These are phyloP conservation scores for Irpex rosettiformis DNA, from an alignment of 1,284 basidiomycete species.

Conservation along the genomic window DNA sequence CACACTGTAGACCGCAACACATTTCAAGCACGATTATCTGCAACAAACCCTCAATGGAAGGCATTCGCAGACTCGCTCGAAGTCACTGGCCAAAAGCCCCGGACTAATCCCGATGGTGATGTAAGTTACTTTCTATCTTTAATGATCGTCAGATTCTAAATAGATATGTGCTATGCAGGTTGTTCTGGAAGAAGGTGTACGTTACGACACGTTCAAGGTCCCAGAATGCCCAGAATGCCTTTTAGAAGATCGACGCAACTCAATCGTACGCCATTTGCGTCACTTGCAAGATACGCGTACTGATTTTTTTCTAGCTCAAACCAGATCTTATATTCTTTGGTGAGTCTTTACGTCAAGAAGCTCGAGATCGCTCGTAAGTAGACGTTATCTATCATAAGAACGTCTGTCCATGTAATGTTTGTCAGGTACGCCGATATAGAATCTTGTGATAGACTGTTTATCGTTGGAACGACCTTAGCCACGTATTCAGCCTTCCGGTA, in stretches of 20 bases:
- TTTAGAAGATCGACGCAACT: conserved; percentile 48
- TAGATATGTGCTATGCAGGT: conserved; percentile 44
- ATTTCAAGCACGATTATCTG: conserved; percentile 75
- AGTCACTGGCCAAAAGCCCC: conserved; percentile 55
- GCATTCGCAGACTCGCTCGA: conserved; percentile 67
- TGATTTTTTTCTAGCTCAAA: conserved; percentile 52
- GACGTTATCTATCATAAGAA: neutral
- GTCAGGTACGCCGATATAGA: conserved; percentile 61
- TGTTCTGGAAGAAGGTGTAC: conserved; percentile 74
- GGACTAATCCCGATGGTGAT: conserved; percentile 92
- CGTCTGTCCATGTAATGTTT: neutral
- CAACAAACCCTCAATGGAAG: conserved; percentile 79
- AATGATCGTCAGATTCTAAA: neutral
- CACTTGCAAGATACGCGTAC: conserved; percentile 8
- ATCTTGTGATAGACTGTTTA: conserved; percentile 61
- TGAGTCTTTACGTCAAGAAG: conserved; percentile 66
- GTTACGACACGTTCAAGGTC: conserved; percentile 75
- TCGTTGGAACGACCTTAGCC: conserved; percentile 86
- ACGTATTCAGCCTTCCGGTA: conserved; percentile 90
- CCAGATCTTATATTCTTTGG: conserved; percentile 89
- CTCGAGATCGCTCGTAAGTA: conserved; percentile 72
- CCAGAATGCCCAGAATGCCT: conserved; percentile 72
- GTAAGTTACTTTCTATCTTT: conserved; percentile 36
- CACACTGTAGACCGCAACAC: conserved; percentile 64
- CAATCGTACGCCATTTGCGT: conserved; percentile 39